phyloP scores from a whole-genome alignment of 306 rosid species.

The peach (Prunus persica) region DNA sequence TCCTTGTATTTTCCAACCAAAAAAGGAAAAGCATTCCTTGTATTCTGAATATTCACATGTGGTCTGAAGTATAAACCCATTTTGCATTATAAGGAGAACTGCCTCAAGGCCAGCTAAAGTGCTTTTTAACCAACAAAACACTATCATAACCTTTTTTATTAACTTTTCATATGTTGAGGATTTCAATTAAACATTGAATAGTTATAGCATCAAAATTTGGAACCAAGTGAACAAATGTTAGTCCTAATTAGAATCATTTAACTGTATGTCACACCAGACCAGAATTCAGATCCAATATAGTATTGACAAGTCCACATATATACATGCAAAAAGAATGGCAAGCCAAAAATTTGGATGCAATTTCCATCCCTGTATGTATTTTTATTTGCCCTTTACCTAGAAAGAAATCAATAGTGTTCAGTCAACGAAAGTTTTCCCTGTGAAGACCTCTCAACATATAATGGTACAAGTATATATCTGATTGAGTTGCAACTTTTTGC shows the following conservation, averaged over 20 bases:
- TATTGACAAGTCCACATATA: not conserved
- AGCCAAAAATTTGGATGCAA: not conserved
- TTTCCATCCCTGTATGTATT: not conserved
- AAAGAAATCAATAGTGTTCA: not conserved
- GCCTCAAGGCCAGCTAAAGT: no score
- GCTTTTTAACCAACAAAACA: no score
- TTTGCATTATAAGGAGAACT: no score
- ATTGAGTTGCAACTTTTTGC: slow-evolving; percentile 12
- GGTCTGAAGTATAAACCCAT: no score
- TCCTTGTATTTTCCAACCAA: no score
- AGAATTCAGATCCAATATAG: not conserved
- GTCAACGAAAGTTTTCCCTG: not conserved
- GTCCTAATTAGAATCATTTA: not conserved
- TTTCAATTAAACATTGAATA: no score
- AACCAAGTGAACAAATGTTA: not conserved
- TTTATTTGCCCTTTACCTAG: not conserved
- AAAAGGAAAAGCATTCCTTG: no score
- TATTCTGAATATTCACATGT: no score
- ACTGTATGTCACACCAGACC: not conserved
- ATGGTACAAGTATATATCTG: not conserved
- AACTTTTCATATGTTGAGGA: no score
- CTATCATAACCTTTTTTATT: no score
- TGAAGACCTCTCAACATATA: slow-evolving; percentile 5
- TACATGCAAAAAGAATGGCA: not conserved
- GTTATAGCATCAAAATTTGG: not conserved